Conservation (phyloP, 805 yeast species). For the Wickerhamiella siamensis region DNA sequence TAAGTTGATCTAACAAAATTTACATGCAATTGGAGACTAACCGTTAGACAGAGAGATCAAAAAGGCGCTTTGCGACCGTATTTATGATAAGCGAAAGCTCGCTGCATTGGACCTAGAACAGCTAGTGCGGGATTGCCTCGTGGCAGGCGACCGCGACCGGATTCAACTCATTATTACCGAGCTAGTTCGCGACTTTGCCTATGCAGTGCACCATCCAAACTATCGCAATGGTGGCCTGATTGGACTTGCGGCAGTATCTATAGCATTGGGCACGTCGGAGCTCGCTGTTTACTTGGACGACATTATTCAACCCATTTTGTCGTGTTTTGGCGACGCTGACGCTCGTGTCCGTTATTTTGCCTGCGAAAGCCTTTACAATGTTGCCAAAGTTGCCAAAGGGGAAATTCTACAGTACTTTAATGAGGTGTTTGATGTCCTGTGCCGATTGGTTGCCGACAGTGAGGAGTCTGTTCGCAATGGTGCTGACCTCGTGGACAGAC, state of each 20-base stretch:
- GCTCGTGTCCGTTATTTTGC: constrained; percentile 96
- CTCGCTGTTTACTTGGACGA: constrained; percentile 72
- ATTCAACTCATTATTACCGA: constrained; percentile 55
- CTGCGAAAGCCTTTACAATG: constrained; percentile 87
- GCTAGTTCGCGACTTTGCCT: constrained; percentile 60
- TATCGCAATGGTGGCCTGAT: constrained; percentile 92
- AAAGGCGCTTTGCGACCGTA: constrained; percentile 56
- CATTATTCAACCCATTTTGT: constrained; percentile 82
- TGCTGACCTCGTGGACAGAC: constrained; percentile 79
- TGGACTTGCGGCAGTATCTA: constrained; percentile 90
- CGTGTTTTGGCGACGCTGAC: constrained; percentile 93
- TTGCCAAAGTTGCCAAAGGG: constrained; percentile 92
- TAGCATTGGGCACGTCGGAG: constrained; percentile 73
- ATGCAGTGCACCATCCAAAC: constrained; percentile 71
- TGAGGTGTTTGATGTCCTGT: constrained; percentile 85
- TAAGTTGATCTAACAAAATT: background rate
- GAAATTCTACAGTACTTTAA: constrained; percentile 84
- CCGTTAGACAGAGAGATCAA: constrained; percentile 43
- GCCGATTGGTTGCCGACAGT: constrained; percentile 77
- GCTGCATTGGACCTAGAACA: constrained; percentile 59
- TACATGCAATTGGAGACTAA: background rate
- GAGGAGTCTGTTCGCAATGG: constrained; percentile 90
- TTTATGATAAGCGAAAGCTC: constrained; percentile 63
- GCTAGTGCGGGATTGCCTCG: constrained; percentile 53
- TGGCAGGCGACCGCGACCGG: constrained; percentile 43